A percentile compares a stretch with the other conserved stretches of the same genome.
phyloP scores from a whole-genome alignment of 306 rosid species.

The Cucurbita moschata region DNA sequence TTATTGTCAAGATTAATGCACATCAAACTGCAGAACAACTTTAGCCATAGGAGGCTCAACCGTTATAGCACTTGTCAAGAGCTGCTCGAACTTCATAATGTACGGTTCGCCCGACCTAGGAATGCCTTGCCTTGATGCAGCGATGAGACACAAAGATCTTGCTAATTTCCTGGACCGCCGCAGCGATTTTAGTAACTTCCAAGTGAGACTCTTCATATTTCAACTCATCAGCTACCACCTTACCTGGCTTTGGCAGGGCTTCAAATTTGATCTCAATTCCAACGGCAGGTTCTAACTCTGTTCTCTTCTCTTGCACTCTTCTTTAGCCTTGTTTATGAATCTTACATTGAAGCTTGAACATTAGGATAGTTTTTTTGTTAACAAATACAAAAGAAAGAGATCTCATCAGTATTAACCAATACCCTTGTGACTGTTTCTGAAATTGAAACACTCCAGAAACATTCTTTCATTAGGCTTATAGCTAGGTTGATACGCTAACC shows the following conservation, averaged over 20 bases:
- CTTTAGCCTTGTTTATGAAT: background rate
- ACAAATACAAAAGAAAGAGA: background rate
- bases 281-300: background rate
- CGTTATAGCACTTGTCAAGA: constrained; percentile 10
- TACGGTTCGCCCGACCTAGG: constrained; percentile 39
- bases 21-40: background rate
- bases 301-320: background rate
- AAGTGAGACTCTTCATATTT: constrained; percentile 32
- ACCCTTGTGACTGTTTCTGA: background rate
- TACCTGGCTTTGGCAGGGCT: background rate
- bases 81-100: constrained; percentile 33
- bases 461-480: background rate
- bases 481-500: background rate
- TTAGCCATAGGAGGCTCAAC: constrained; percentile 26
- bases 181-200: constrained; percentile 28
- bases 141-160: background rate
- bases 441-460: background rate
- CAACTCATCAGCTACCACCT: constrained; percentile 19
- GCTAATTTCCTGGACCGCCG: background rate
- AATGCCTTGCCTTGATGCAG: constrained; percentile 37
- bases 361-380: background rate
- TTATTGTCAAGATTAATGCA: background rate
- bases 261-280: background rate
- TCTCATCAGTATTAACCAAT: background rate
- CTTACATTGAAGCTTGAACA: background rate